These are phyloP conservation scores for Triglochin maritima DNA, from an alignment of 106 monocot species.

Conservation along the genomic window DNA sequence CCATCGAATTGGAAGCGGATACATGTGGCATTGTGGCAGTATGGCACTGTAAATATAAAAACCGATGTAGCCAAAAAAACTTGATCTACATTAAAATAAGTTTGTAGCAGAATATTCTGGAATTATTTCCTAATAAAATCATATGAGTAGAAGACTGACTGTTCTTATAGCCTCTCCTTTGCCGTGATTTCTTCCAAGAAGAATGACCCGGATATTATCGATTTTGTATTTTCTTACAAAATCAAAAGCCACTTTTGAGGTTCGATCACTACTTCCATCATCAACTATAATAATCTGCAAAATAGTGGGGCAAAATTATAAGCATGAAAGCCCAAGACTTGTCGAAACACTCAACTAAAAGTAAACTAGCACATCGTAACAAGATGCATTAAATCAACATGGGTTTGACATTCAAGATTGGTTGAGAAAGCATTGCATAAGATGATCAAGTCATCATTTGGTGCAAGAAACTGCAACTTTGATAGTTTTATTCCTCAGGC, in stretches of 20 bases:
- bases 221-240: slow-evolving; percentile 85
- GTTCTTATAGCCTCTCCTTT: slow-evolving; percentile 98
- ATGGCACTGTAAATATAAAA: not conserved
- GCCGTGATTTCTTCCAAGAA: slow-evolving; percentile 90
- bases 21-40: not conserved
- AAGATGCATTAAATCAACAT: too few species aligned
- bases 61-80: too few species aligned
- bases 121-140: not conserved
- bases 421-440: too few species aligned
- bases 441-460: too few species aligned
- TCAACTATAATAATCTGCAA: slow-evolving; percentile 86
- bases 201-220: slow-evolving; percentile 76
- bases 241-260: slow-evolving; percentile 82
- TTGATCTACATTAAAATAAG: not conserved
- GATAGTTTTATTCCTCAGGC: too few species aligned
- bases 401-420: too few species aligned
- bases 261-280: slow-evolving; percentile 89
- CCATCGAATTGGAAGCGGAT: too few species aligned
- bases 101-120: not conserved
- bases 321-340: not conserved
- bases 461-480: too few species aligned
- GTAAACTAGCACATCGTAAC: too few species aligned
- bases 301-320: not conserved
- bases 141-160: slow-evolving; percentile 33
- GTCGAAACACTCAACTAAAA: too few species aligned